phyloP scores from a whole-genome alignment of 2,329 filamentous ascomycete species.

The Ilyonectria robusta region DNA sequence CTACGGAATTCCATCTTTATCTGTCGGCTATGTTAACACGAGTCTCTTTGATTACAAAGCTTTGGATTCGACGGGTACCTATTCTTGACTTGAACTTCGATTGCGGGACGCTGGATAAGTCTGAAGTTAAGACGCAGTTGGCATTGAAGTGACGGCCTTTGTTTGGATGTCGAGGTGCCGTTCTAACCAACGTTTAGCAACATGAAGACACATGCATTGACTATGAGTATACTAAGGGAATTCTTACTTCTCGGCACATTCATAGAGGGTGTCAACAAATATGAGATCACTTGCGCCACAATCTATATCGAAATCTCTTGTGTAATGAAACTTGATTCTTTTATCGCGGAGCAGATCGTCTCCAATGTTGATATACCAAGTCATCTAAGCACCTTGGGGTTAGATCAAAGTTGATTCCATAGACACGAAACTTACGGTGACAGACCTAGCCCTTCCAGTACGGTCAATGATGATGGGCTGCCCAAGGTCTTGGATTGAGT shows the following conservation, averaged over 20 bases:
- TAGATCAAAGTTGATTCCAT: neutral
- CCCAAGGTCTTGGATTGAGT: constrained; percentile 18
- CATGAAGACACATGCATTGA: neutral
- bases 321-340: constrained; percentile 24
- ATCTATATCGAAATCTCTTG: too few relatives aligned
- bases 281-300: neutral
- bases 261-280: neutral
- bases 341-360: constrained; percentile 32
- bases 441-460: neutral
- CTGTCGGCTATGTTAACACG: neutral
- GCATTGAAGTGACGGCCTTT: neutral
- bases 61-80: neutral
- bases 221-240: neutral
- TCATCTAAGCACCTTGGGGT: constrained; percentile 26
- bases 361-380: constrained; percentile 35
- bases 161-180: constrained; percentile 2
- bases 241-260: neutral
- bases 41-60: neutral
- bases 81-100: neutral
- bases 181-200: neutral
- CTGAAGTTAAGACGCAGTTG: neutral
- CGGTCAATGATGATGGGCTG: neutral
- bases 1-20: neutral
- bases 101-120: neutral
- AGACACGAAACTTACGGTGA: neutral